Conservation (phyloP, 441 rosid genomes). For the Corymbia citriodora region DNA sequence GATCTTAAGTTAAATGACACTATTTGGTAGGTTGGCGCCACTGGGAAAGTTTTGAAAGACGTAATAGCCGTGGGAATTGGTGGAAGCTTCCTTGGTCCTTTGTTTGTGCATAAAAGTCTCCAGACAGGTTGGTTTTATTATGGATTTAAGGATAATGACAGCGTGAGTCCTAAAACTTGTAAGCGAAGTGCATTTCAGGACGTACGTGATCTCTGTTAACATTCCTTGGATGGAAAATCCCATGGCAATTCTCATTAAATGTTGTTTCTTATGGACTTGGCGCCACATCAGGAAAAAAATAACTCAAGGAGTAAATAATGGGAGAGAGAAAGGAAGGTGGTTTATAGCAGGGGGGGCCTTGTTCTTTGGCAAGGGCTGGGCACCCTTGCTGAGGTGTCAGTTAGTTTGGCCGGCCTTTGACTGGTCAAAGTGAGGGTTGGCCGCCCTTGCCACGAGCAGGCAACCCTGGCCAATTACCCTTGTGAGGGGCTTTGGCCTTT, state of each 20-base stretch:
- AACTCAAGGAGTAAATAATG: not conserved
- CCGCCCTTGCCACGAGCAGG: not conserved
- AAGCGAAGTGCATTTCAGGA: not conserved
- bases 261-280: not conserved
- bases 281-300: not conserved
- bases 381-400: not conserved
- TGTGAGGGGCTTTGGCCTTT: not conserved
- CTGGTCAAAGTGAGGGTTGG: not conserved
- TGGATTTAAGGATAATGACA: not conserved
- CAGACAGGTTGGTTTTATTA: constrained; percentile 59
- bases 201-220: not conserved
- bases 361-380: not conserved
- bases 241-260: not conserved
- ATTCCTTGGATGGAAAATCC: not conserved
- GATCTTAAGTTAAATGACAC: constrained; percentile 6
- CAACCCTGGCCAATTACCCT: not conserved
- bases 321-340: not conserved
- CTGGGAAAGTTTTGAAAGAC: constrained; percentile 81
- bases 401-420: not conserved
- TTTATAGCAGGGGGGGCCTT: not conserved
- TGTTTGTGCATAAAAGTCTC: constrained; percentile 90
- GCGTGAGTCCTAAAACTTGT: not conserved
- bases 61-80: constrained; percentile 95
- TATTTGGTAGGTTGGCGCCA: constrained; percentile 82
- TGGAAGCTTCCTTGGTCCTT: constrained; percentile 96